These are phyloP conservation scores for Smittium mucronatum DNA, from an alignment of 371 early-diverging fungal genomes.

Conservation along the genomic window DNA sequence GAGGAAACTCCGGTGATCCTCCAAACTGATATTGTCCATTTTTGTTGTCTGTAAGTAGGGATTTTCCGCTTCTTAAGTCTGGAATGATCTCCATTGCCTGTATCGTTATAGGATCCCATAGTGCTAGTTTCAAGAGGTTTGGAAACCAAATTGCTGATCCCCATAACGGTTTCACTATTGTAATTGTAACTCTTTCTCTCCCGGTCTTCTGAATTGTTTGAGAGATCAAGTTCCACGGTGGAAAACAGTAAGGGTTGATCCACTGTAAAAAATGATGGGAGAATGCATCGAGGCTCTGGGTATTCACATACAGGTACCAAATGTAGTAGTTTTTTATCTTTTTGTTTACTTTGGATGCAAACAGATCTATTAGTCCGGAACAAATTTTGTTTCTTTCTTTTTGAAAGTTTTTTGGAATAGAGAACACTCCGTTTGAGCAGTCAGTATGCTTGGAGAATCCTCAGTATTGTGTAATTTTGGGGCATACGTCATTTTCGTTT, in stretches of 20 bases:
- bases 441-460: neutral
- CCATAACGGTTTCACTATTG: neutral
- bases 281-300: neutral
- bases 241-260: neutral
- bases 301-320: neutral
- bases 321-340: neutral
- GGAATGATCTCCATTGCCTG: neutral
- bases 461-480: neutral
- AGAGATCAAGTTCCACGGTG: too few relatives aligned
- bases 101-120: neutral
- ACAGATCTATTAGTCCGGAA: neutral
- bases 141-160: conserved; percentile 5
- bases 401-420: neutral
- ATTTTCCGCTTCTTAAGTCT: neutral
- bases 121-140: neutral
- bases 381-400: neutral
- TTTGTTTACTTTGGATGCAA: neutral
- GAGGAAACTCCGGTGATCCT: neutral
- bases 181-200: neutral
- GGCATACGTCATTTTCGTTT: neutral
- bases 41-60: neutral
- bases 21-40: neutral
- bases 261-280: neutral
- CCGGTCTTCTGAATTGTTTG: neutral
- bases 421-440: neutral